A percentile compares a stretch with the other conserved stretches of the same genome.
Evolutionary conservation across 495 filamentous ascomycete species (phyloP).

Genomic region (Talaromyces adpressus): DNA sequence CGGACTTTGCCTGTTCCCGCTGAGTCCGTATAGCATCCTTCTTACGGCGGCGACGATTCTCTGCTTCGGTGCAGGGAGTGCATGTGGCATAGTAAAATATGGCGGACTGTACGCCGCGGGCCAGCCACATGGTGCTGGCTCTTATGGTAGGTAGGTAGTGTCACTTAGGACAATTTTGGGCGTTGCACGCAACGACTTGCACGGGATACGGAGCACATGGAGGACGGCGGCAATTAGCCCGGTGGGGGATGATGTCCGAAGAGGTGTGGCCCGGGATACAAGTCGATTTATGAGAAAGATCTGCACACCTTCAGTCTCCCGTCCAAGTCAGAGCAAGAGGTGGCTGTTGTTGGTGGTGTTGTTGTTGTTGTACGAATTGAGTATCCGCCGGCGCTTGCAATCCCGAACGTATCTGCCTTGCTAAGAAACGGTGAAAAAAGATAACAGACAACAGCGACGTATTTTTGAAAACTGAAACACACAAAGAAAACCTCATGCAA

Average conservation of each 20-base stretch:
- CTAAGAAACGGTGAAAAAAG: neutral
- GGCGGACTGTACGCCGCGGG: conserved; percentile 62
- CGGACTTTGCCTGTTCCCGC: conserved; percentile 48
- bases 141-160: neutral
- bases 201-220: conserved; percentile 5
- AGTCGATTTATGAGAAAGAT: neutral
- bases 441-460: neutral
- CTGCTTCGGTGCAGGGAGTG: conserved; percentile 64
- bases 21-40: conserved; percentile 56
- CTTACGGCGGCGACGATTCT: conserved; percentile 55
- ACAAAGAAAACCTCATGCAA: neutral
- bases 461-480: neutral
- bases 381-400: neutral
- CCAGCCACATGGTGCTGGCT: conserved; percentile 41
- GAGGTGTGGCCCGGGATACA: neutral
- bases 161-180: conserved; percentile 2
- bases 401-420: neutral
- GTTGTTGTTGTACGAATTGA: neutral
- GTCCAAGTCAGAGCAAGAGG: neutral
- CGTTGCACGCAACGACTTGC: conserved; percentile 10
- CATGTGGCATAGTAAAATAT: conserved; percentile 83
- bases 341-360: neutral
- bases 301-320: neutral
- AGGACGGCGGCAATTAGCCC: conserved; percentile 2
- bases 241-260: neutral